Conservation (phyloP, 2,329 filamentous ascomycete species). For the Neoscytalidium dimidiatum region DNA sequence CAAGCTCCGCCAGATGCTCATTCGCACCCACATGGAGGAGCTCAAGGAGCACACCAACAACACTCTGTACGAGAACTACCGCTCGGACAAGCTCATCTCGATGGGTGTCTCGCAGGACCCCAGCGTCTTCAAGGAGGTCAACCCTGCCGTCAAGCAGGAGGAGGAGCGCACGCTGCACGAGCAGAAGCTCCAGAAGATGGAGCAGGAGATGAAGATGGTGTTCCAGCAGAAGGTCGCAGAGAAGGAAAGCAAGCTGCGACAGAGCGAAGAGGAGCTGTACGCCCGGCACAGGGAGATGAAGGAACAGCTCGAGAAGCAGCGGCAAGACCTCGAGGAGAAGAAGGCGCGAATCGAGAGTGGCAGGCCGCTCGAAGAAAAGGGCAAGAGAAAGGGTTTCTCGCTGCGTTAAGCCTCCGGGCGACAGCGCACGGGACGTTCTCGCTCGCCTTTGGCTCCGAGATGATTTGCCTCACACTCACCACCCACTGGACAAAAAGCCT, state of each 20-base stretch:
- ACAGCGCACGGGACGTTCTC: neutral
- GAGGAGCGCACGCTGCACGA: constrained; percentile 97
- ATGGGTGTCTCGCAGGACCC: constrained; percentile 99
- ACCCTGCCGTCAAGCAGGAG: constrained; percentile 99
- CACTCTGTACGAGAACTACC: constrained; percentile 98
- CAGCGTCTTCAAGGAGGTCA: constrained; percentile 99
- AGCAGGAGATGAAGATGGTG: constrained; percentile 99
- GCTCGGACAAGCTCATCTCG: constrained; percentile 96
- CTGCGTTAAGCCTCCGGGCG: constrained; percentile 67
- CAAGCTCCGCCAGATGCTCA: constrained; percentile 99
- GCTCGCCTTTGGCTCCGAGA: constrained; percentile 23
- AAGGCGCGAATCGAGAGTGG: constrained; percentile 94
- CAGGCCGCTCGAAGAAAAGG: constrained; percentile 93
- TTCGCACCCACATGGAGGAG: constrained; percentile 99
- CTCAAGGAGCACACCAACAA: constrained; percentile 99
- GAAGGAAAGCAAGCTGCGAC: constrained; percentile 99
- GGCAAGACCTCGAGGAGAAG: constrained; percentile 96
- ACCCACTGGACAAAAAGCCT: constrained; percentile 26
- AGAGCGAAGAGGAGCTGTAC: constrained; percentile 98
- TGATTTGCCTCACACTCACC: constrained; percentile 27
- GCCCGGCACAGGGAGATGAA: constrained; percentile 99
- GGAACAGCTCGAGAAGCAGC: constrained; percentile 95
- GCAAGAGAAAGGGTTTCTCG: constrained; percentile 99
- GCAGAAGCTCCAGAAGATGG: constrained; percentile 99
- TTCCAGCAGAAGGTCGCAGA: constrained; percentile 99